Evolutionary conservation across 257 asterid species (phyloP).

Genomic region (Rauvolfia tetraphylla): DNA sequence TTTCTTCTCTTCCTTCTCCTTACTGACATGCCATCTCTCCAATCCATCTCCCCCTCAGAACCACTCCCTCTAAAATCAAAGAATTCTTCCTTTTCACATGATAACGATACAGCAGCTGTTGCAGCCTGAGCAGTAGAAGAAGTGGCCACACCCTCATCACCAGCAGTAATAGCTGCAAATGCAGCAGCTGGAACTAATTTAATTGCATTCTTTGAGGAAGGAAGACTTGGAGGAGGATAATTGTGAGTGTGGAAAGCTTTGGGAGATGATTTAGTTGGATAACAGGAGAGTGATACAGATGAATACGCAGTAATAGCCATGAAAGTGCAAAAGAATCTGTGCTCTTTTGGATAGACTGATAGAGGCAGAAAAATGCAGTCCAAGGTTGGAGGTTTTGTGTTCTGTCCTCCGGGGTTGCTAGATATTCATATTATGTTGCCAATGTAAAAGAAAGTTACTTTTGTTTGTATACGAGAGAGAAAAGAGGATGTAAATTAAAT

Average conservation of each 20-base stretch:
- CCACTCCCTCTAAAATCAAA: constrained; percentile 10
- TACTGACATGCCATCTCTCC: constrained; percentile 24
- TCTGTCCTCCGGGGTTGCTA: neutral
- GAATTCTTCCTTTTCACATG: constrained; percentile 4
- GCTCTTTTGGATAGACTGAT: constrained; percentile 18
- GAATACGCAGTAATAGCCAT: constrained; percentile 31
- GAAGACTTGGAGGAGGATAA: constrained; percentile 5
- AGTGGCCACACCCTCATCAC: neutral
- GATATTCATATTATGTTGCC: neutral
- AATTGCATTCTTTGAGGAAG: constrained; percentile 12
- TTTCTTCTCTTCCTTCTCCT: constrained; percentile 54
- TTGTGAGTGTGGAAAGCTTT: constrained; percentile 8
- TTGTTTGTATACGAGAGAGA: no score
- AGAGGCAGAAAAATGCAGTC: constrained; percentile 16
- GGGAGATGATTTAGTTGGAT: constrained; percentile 19
- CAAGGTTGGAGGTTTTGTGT: neutral
- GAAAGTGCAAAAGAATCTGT: constrained; percentile 4
- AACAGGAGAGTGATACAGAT: constrained; percentile 22
- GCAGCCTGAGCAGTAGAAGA: no score
- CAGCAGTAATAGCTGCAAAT: constrained; percentile 16
- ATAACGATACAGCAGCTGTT: constrained; percentile 10
- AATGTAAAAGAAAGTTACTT: no score
- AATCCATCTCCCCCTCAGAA: constrained; percentile 15
- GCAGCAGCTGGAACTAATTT: constrained; percentile 29
- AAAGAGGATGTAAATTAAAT: no score